phyloP scores from a whole-genome alignment of 2,329 filamentous ascomycete species.

The Paracamarosporium sp. region DNA sequence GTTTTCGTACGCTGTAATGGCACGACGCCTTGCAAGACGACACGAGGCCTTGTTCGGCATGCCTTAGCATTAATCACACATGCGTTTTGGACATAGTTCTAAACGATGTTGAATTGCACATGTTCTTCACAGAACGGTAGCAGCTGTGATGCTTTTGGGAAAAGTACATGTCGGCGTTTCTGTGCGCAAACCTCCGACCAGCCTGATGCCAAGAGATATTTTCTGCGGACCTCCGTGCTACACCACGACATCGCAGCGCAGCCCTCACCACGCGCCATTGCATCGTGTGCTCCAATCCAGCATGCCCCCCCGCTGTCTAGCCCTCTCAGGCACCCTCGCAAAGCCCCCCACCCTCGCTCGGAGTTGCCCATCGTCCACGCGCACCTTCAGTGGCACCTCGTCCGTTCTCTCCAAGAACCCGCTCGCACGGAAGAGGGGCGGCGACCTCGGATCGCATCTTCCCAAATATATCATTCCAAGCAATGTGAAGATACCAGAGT shows the following conservation, averaged over 20 bases:
- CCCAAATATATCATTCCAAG: conserved; percentile 41
- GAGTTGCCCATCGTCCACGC: conserved; percentile 21
- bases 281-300: conserved; percentile 10
- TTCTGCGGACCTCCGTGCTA: conserved; percentile 7
- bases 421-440: conserved; percentile 35
- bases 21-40: too few relatives aligned
- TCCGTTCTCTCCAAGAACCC: conserved; percentile 32
- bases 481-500: conserved; percentile 53
- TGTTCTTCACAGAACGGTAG: too few relatives aligned
- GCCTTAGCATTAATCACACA: too few relatives aligned
- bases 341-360: conserved; percentile 16
- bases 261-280: conserved; percentile 22
- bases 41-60: too few relatives aligned
- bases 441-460: conserved; percentile 44
- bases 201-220: not conserved
- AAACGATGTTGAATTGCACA: too few relatives aligned
- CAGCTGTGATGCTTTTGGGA: too few relatives aligned
- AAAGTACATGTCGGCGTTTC: not conserved
- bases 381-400: conserved; percentile 38
- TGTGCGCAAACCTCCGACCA: not conserved
- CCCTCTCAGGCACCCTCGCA: conserved; percentile 31
- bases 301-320: conserved; percentile 41
- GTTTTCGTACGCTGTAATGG: too few relatives aligned
- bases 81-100: too few relatives aligned
- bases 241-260: conserved; percentile 22